Percentiles rank a stretch among this genome's conserved stretches.
Evolutionary conservation across 352 stramenopile genomes (phyloP).

Genomic region (Pythium myriotylum): DNA sequence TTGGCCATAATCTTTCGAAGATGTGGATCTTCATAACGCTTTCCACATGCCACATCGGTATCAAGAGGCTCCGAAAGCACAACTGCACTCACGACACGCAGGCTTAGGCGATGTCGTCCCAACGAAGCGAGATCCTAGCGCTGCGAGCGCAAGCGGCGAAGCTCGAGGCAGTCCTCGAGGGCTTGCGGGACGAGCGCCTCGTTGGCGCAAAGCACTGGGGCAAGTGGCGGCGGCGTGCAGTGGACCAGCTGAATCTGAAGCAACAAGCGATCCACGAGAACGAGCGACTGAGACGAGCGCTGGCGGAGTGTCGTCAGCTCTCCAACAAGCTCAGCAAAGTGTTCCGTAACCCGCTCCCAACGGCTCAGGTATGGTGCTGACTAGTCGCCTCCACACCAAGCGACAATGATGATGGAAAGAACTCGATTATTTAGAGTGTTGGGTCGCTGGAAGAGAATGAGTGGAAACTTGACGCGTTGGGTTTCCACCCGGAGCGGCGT

Average conservation of each 20-base stretch:
- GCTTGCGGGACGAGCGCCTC: constrained; percentile 9
- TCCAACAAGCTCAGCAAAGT: background rate
- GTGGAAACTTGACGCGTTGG: constrained; percentile 18
- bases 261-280: constrained; percentile 19
- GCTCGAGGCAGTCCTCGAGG: constrained; percentile 6
- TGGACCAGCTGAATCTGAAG: constrained; percentile 2
- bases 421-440: constrained; percentile 1
- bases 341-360: constrained; percentile 2
- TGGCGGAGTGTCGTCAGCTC: constrained; percentile 15
- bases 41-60: background rate
- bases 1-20: too few species aligned
- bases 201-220: constrained; percentile 29
- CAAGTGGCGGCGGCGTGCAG: constrained; percentile 20
- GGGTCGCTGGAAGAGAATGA: constrained; percentile 25
- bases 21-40: background rate
- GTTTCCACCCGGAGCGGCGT: constrained; percentile 10
- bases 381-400: background rate
- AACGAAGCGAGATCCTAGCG: constrained; percentile 14
- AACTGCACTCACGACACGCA: background rate
- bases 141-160: constrained; percentile 7
- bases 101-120: background rate
- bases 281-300: constrained; percentile 12
- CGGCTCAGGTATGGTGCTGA: background rate
- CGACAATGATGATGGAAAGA: background rate
- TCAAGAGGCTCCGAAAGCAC: too few species aligned